Base-by-base conservation (phyloP, 2,329 filamentous ascomycete genomes). In the Paraphaeosphaeria minitans region DNA sequence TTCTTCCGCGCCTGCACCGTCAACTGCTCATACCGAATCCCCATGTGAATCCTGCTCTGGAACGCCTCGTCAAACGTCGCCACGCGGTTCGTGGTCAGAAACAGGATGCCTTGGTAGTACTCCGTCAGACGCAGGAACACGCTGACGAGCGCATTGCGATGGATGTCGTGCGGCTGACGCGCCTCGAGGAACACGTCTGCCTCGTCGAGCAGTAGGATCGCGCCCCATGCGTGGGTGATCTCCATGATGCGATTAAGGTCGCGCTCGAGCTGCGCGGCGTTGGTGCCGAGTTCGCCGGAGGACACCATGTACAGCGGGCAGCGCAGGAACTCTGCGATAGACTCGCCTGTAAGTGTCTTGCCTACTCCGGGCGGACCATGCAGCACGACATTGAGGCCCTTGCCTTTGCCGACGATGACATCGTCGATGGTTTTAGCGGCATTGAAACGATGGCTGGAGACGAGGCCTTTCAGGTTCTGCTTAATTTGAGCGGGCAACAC, bases 51-150 rank as follows among this genome's bases (percentile, higher is more conserved):
- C 24, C 93, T 87, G 10, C 88, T 91, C 72, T 95, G 90, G 81
- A 96, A 96, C 0, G 93, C 93, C 61, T 95, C 91, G 67, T 97
- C 93, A 69, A 97, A 96, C 0, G 91, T 93, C 79, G 90, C 86
- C 0, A 96, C 91, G 1, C 92, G 87, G 73, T 96, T 96, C 2
- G 93, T 96, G 0, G 93, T 97, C 27, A 97, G 78, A 80, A 97
- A 96, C 4, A 96, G 76, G 54, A 96, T 96, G 3, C 93, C 93
- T 71, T 96, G 91, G 78, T 96, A 96, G 75, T 96, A 97, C 76
- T 97, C 93, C 0, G 97, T 82, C 57, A 94, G 83, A 0, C 92
- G 87, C 2, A 97, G 80, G 81, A 97, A 97, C 68, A 96, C 92
- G 73, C 88, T 91, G 53, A 96, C 93, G 0, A 95, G 85, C 0